phyloP scores from a whole-genome alignment of 2,329 filamentous ascomycete genomes.

The Trichoderma simmonsii region DNA sequence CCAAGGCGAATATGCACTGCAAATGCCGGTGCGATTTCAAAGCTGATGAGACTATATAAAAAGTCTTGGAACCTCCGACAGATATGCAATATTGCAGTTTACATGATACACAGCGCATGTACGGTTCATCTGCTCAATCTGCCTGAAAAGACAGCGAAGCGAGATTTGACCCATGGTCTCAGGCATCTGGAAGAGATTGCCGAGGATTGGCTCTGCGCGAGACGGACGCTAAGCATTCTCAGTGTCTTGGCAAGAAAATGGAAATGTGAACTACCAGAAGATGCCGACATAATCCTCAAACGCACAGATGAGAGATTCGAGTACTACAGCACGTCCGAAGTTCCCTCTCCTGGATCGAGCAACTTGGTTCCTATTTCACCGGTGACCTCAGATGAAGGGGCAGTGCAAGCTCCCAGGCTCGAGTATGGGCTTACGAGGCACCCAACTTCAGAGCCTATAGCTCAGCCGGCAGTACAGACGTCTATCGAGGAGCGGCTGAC shows the following conservation, averaged over 20 bases:
- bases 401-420: constrained; percentile 23
- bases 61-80: constrained; percentile 86
- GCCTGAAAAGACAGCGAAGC: constrained; percentile 83
- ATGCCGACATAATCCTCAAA: constrained; percentile 72
- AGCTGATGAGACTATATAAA: constrained; percentile 91
- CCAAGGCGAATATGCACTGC: constrained; percentile 88
- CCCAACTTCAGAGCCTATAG: constrained; percentile 30
- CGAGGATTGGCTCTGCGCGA: constrained; percentile 88
- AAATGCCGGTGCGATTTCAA: constrained; percentile 85
- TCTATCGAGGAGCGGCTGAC: constrained; percentile 19
- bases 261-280: constrained; percentile 81
- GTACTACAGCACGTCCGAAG: constrained; percentile 60
- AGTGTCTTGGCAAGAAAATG: constrained; percentile 84
- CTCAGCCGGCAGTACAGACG: constrained; percentile 18
- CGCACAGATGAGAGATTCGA: constrained; percentile 80
- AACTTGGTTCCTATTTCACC: constrained; percentile 28
- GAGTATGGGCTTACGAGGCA: constrained; percentile 38
- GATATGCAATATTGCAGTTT: constrained; percentile 94
- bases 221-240: constrained; percentile 79
- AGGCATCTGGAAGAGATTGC: constrained; percentile 94
- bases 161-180: constrained; percentile 86
- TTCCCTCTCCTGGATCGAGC: constrained; percentile 51
- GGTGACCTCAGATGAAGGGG: constrained; percentile 28
- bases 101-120: constrained; percentile 90
- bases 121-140: constrained; percentile 93